Base-by-base conservation (phyloP, 2,329 filamentous ascomycete species). In the Fusarium zealandicum region DNA sequence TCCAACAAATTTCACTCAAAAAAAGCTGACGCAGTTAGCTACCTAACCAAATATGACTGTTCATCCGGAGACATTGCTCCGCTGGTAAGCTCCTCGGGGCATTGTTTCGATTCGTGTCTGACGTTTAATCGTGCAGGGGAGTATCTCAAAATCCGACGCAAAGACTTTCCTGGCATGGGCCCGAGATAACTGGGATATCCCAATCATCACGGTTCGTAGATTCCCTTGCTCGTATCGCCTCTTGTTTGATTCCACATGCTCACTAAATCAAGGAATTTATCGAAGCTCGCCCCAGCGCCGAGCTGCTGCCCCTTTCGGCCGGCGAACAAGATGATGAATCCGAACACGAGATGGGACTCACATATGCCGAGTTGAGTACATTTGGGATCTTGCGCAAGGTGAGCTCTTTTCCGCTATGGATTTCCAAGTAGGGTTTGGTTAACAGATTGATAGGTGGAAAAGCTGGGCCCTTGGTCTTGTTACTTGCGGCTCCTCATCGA, bases 81-180 rank as follows among this genome's bases (percentile, higher is more conserved):
- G 2, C 80, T 85, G 27, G 83, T 14, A 35, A 80, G 17, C 8
- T 25, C 22, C 9, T 25, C 22, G 9, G 6, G 9, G 3, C 5
- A 25, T 25, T 25, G 8, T 25, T 25, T 25, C 22, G 8, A 8
- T 25, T 25, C 22, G 22, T 25, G 22, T 25, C 22, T 25, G 8
- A 25, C 22, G 6, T 8, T 25, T 3, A 25, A 25, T 25, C 22
- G 6, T 25, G 5, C 22, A 25, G 22, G 22, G 22, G 22, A 76
- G 75, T 13, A 79, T 78, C 20, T 74, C 55, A 28, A 90, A 90
- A 69, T 83, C 80, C 3, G 88, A 90, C 61, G 78, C 89, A 2
- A 88, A 85, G 66, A 71, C 76, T 13, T 90, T 91, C 73, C 85
- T 89, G 57, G 72, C 70, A 30, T 90, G 82, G 78, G 80, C 83